A percentile compares a stretch with the other conserved stretches of the same genome.
Evolutionary conservation across 2,329 filamentous ascomycete genomes (phyloP).

Genomic region (Bertia moriformis): DNA sequence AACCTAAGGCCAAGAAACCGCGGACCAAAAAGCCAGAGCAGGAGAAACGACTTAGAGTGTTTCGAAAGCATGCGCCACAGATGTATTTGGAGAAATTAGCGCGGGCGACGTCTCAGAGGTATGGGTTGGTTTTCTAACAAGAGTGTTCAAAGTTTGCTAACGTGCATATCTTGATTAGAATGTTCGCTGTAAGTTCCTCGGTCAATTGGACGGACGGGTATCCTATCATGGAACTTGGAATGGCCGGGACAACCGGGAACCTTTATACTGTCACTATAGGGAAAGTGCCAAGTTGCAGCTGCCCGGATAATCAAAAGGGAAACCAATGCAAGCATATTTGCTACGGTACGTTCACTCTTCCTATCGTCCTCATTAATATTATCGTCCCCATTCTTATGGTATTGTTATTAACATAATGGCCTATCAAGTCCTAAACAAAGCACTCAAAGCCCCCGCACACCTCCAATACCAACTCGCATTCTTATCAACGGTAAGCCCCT

Average conservation of each 20-base stretch:
- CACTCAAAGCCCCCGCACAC: conserved; percentile 37
- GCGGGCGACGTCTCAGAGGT: too few species aligned
- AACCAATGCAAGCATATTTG: conserved; percentile 51
- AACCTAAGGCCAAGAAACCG: too few species aligned
- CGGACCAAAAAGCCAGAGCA: too few species aligned
- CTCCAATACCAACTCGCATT: conserved; percentile 46
- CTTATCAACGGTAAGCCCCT: conserved; percentile 24
- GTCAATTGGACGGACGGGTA: too few species aligned
- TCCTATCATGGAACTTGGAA: conserved; percentile 20
- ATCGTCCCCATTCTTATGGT: conserved; percentile 3
- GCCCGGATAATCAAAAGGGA: conserved; percentile 34
- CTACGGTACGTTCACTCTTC: conserved; percentile 24
- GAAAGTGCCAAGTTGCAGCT: conserved; percentile 35
- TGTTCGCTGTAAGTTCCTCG: too few species aligned
- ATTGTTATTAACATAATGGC: conserved; percentile 4
- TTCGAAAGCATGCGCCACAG: too few species aligned
- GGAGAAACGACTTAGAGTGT: too few species aligned
- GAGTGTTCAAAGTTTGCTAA: too few species aligned
- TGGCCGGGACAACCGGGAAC: conserved; percentile 47
- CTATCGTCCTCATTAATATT: conserved; percentile 1
- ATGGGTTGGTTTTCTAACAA: too few species aligned
- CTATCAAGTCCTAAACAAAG: conserved; percentile 32
- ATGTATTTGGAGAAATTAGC: too few species aligned
- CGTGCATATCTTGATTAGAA: too few species aligned
- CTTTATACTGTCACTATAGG: conserved; percentile 41